phyloP scores from a whole-genome alignment of 1,284 basidiomycete genomes.

The Cutaneotrichosporon cutaneum region DNA sequence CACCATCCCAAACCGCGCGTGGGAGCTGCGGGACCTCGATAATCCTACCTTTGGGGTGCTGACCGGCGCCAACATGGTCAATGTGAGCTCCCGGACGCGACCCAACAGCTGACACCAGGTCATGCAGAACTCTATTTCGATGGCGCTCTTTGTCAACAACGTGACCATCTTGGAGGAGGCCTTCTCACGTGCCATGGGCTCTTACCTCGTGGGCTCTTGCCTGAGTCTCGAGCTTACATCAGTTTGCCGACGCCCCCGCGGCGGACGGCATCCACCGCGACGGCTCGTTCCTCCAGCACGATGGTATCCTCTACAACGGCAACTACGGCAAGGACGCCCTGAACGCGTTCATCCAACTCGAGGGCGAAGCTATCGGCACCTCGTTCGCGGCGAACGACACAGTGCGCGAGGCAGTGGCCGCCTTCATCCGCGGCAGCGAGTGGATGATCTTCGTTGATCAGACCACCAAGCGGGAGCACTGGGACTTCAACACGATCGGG shows the following conservation, averaged over 20 bases:
- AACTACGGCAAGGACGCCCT: constrained; percentile 62
- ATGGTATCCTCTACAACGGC: constrained; percentile 62
- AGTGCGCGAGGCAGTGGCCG: constrained; percentile 57
- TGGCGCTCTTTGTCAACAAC: constrained; percentile 30
- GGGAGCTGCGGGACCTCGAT: constrained; percentile 56
- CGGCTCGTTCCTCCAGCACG: constrained; percentile 65
- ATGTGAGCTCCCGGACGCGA: background rate
- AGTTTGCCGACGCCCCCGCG: constrained; percentile 24
- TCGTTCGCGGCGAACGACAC: constrained; percentile 56
- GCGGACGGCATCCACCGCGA: constrained; percentile 65
- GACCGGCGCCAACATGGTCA: constrained; percentile 62
- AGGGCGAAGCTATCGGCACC: constrained; percentile 57
- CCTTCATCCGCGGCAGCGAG: constrained; percentile 58
- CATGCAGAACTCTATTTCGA: constrained; percentile 32
- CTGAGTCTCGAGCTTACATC: background rate
- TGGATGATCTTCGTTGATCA: constrained; percentile 69
- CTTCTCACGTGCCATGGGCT: constrained; percentile 25
- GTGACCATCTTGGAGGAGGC: constrained; percentile 27
- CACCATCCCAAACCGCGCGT: constrained; percentile 59
- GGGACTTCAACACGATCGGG: constrained; percentile 57
- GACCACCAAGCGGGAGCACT: constrained; percentile 51
- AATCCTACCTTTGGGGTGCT: constrained; percentile 56
- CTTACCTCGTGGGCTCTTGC: background rate
- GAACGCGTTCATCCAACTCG: constrained; percentile 38
- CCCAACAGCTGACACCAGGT: constrained; percentile 23